Evolutionary conservation across 495 filamentous ascomycete species (phyloP).

Genomic region (Hypoxylon fuscum): DNA sequence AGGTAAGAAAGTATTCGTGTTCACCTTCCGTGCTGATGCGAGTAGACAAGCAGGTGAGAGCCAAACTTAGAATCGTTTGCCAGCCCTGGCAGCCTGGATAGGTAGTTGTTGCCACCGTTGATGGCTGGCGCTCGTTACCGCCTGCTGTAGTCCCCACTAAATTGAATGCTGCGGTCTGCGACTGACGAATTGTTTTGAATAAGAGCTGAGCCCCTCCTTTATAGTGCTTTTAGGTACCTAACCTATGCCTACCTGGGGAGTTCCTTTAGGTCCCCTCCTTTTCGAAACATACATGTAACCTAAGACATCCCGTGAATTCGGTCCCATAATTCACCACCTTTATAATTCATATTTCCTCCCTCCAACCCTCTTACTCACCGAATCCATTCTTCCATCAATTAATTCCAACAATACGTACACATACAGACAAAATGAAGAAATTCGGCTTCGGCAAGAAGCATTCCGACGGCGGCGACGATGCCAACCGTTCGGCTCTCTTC

Average conservation of each 20-base stretch:
- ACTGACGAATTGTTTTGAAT: constrained; percentile 37
- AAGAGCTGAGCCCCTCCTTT: constrained; percentile 8
- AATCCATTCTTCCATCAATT: constrained; percentile 7
- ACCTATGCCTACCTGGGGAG: no score
- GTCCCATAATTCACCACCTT: constrained; percentile 36
- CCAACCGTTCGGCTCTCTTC: constrained; percentile 67
- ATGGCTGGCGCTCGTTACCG: no score
- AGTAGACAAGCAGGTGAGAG: no score
- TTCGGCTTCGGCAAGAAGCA: constrained; percentile 74
- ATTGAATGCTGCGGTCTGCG: constrained; percentile 31
- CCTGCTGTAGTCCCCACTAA: constrained; percentile 9
- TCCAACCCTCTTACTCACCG: constrained; percentile 8
- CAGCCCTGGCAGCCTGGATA: no score
- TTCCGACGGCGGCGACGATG: constrained; percentile 65
- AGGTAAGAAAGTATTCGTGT: no score
- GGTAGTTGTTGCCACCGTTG: constrained; percentile 19
- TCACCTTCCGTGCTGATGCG: no score
- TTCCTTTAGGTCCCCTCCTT: constrained; percentile 30
- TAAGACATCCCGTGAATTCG: constrained; percentile 38
- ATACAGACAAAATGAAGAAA: constrained; percentile 63
- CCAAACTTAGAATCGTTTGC: no score
- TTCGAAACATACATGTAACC: constrained; percentile 39
- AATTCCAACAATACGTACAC: constrained; percentile 5
- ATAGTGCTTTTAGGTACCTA: no score
- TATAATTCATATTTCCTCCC: constrained; percentile 14